Evolutionary conservation across 139 green algal species (phyloP).

Genomic region (Desmodesmus armatus): DNA sequence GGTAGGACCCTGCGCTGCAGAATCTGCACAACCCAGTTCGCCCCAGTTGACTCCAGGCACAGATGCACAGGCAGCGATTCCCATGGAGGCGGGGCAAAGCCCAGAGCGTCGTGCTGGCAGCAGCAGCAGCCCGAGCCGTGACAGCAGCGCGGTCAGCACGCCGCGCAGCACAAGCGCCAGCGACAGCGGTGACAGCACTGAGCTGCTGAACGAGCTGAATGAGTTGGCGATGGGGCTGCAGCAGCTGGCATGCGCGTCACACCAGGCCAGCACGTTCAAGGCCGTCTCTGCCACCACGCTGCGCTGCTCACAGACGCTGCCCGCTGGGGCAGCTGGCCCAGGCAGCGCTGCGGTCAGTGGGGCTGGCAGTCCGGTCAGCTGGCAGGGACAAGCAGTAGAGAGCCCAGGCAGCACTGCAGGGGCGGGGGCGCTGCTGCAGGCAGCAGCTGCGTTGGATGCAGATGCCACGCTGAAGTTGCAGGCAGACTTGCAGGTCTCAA

Average conservation of each 20-base stretch:
- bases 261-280: constrained; percentile 27
- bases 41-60: neutral
- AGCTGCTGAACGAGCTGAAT: neutral
- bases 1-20: neutral
- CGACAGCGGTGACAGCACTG: neutral
- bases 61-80: neutral
- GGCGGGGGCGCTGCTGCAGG: neutral
- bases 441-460: neutral
- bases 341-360: neutral
- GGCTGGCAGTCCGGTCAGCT: neutral
- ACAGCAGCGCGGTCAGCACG: neutral
- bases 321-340: neutral
- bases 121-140: constrained; percentile 31
- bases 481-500: constrained; percentile 21
- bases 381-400: too few relatives aligned
- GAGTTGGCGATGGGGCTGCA: constrained; percentile 22
- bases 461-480: neutral
- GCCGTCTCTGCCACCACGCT: constrained; percentile 20
- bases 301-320: neutral
- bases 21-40: neutral
- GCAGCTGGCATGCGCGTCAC: neutral
- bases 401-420: too few relatives aligned
- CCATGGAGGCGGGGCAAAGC: neutral
- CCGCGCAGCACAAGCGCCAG: neutral
- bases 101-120: neutral